These are phyloP conservation scores for Ploettnerulaceae sp. DNA, from an alignment of 2,329 filamentous ascomycete species.

Conservation along the genomic window DNA sequence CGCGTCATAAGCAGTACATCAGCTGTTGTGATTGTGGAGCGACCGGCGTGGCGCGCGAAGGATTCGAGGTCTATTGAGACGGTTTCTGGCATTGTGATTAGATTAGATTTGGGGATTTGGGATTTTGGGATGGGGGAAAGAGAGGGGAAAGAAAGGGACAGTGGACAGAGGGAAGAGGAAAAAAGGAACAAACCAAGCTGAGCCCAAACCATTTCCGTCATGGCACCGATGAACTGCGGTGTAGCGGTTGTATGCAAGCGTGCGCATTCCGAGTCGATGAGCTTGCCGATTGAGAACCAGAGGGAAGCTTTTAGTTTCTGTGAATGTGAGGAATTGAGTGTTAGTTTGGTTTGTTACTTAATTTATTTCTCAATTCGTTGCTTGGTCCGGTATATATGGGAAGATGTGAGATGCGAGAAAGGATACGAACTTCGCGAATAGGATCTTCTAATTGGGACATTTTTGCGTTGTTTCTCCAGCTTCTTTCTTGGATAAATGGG, in stretches of 20 bases:
- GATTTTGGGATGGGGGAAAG: background rate
- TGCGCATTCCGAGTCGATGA: conserved; percentile 79
- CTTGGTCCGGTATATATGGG: background rate
- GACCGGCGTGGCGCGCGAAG: conserved; percentile 72
- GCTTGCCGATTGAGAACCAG: conserved; percentile 79
- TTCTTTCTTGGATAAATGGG: conserved; percentile 2
- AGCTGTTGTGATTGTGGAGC: conserved; percentile 73
- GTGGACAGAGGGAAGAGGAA: background rate
- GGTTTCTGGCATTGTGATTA: conserved; percentile 39
- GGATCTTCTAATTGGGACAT: conserved; percentile 20
- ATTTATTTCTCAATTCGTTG: too few relatives aligned
- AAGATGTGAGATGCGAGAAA: background rate
- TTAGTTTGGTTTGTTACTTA: background rate
- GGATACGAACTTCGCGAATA: background rate
- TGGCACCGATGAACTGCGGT: conserved; percentile 79
- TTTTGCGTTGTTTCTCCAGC: background rate
- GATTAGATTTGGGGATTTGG: background rate
- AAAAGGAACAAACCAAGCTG: conserved; percentile 62
- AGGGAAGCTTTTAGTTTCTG: conserved; percentile 58
- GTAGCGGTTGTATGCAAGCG: conserved; percentile 77
- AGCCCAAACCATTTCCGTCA: conserved; percentile 83
- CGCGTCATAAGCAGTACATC: conserved; percentile 85
- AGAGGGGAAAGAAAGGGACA: background rate
- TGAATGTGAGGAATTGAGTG: too few relatives aligned
- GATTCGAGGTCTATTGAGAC: conserved; percentile 57